These are phyloP conservation scores for Aquilaria yunnanensis DNA, from an alignment of 345 rosid genomes.

Conservation along the genomic window DNA sequence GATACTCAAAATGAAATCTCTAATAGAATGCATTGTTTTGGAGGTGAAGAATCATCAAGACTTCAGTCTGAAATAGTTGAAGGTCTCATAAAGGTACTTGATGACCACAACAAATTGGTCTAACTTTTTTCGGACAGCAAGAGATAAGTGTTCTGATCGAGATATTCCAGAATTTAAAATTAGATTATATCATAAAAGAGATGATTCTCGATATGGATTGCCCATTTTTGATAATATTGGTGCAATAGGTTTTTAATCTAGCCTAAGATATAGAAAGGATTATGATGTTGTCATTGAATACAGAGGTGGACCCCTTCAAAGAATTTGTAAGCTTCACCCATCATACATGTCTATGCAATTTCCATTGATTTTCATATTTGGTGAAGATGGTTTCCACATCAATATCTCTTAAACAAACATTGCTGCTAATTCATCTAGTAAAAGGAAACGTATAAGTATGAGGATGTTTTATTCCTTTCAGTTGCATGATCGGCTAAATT, in stretches of 20 bases:
- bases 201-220: not conserved
- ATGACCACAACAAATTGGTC: not conserved
- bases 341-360: not conserved
- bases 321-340: not conserved
- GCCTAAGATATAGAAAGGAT: not conserved
- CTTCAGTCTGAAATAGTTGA: not conserved
- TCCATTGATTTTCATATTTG: not conserved
- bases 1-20: not conserved
- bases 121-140: not conserved
- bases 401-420: not conserved
- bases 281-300: not conserved
- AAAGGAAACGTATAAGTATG: not conserved
- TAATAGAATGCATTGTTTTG: not conserved
- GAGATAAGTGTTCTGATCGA: not conserved
- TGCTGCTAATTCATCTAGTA: not conserved
- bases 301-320: not conserved
- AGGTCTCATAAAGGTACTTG: not conserved
- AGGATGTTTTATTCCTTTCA: not conserved
- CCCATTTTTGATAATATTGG: not conserved
- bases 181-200: not conserved
- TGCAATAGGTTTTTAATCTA: not conserved
- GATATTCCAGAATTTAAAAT: not conserved
- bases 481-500: not conserved
- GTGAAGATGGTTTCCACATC: not conserved
- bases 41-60: not conserved